phyloP scores from a whole-genome alignment of 805 yeast genomes.

The Candida insectorum region DNA sequence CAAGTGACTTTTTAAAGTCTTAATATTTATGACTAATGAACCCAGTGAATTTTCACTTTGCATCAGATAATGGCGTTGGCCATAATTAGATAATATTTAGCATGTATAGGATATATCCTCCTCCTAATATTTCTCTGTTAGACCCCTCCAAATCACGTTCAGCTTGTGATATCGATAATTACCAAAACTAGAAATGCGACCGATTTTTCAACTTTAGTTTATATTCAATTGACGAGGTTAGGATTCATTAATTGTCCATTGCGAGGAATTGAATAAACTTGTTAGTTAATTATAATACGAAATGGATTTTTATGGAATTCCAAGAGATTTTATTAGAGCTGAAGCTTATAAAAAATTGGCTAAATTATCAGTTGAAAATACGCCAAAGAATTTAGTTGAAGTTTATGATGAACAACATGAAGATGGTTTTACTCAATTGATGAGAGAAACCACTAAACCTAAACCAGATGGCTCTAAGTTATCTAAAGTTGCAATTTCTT shows the following conservation, averaged over 20 bases:
- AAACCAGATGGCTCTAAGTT: conserved; percentile 8
- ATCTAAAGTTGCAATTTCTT: conserved; percentile 41
- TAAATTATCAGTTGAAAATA: conserved; percentile 25
- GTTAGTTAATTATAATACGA: background rate
- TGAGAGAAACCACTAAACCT: conserved; percentile 4
- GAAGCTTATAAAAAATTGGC: conserved; percentile 38
- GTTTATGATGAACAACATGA: conserved; percentile 5
- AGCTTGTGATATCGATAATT: no score
- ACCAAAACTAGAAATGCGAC: no score
- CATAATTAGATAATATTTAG: no score
- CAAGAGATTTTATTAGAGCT: conserved; percentile 37
- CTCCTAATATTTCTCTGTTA: no score
- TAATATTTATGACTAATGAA: no score
- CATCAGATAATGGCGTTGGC: no score
- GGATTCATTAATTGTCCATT: no score
- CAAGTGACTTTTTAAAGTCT: no score
- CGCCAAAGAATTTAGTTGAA: conserved; percentile 11
- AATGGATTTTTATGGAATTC: conserved; percentile 39
- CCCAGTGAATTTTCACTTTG: background rate
- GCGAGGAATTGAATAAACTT: background rate
- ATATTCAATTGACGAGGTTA: no score
- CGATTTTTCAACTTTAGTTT: no score
- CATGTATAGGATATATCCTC: no score
- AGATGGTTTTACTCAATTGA: conserved; percentile 21
- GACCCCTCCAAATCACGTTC: no score